Conservation (phyloP, 108 stramenopile genomes). For the Nitzschia palea region DNA sequence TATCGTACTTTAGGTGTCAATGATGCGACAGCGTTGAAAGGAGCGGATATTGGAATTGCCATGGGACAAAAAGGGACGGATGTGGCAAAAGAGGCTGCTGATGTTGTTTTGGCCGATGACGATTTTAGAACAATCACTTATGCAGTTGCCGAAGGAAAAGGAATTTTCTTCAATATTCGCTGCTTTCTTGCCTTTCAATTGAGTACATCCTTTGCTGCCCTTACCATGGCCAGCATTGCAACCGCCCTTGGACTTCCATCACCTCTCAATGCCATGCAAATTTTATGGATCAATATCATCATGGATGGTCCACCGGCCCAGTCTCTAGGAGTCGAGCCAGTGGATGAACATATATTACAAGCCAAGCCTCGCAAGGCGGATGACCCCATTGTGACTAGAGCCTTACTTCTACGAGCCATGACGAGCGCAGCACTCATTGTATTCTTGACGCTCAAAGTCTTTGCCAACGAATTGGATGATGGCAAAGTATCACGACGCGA, state of each 20-base stretch:
- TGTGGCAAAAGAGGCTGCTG: constrained; percentile 97
- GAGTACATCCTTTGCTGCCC: constrained; percentile 92
- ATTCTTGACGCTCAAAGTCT: constrained; percentile 85
- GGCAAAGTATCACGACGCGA: constrained; percentile 82
- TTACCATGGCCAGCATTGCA: constrained; percentile 89
- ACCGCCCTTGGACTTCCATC: constrained; percentile 83
- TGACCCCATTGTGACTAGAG: constrained; percentile 89
- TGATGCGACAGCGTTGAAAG: constrained; percentile 95
- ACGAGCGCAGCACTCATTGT: constrained; percentile 87
- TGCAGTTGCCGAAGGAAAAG: constrained; percentile 96
- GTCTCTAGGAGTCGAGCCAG: constrained; percentile 91
- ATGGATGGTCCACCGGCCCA: constrained; percentile 96
- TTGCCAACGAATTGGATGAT: constrained; percentile 85
- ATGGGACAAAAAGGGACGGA: constrained; percentile 96
- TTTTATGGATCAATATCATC: constrained; percentile 98
- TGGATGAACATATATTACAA: constrained; percentile 76
- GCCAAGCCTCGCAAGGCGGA: constrained; percentile 87
- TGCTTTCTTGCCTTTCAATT: constrained; percentile 97
- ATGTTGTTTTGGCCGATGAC: constrained; percentile 93
- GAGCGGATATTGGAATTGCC: constrained; percentile 95
- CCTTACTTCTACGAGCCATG: constrained; percentile 79
- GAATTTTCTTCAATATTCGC: constrained; percentile 98
- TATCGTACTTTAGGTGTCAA: constrained; percentile 72
- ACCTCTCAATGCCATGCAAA: constrained; percentile 98
- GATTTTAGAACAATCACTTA: constrained; percentile 89